A percentile compares a stretch with the other conserved stretches of the same genome.
phyloP scores from a whole-genome alignment of 2,329 filamentous ascomycete genomes.

The Colletotrichum sp. region DNA sequence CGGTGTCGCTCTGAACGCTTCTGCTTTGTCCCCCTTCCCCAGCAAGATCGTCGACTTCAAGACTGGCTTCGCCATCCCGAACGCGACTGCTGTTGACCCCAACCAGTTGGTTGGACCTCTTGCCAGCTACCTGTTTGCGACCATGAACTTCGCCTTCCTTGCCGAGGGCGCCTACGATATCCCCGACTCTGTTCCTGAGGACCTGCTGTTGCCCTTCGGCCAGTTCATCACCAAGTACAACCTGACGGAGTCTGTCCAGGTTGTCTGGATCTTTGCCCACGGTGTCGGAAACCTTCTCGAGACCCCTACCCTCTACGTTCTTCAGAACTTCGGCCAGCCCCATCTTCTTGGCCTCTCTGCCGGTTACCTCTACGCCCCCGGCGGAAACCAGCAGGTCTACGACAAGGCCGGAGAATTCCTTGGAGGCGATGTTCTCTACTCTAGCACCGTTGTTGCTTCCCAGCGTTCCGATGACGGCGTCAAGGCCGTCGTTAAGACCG shows the following conservation, averaged over 20 bases:
- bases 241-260: conserved; percentile 3
- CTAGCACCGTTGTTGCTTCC: conserved; percentile 26
- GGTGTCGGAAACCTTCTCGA: conserved; percentile 44
- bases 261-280: conserved; percentile 37
- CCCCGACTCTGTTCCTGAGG: conserved; percentile 33
- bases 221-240: conserved; percentile 17
- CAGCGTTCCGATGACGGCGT: conserved; percentile 22
- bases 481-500: conserved; percentile 29
- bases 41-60: conserved; percentile 20
- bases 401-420: conserved; percentile 28
- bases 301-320: conserved; percentile 42
- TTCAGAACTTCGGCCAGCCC: conserved; percentile 37
- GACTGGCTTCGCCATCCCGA: conserved; percentile 15
- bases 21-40: conserved; percentile 9
- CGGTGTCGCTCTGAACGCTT: conserved; percentile 30
- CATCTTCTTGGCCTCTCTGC: conserved; percentile 29
- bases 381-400: conserved; percentile 31
- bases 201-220: conserved; percentile 31
- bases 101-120: not conserved
- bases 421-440: conserved; percentile 30
- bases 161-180: conserved; percentile 35
- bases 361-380: conserved; percentile 35
- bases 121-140: conserved; percentile 5
- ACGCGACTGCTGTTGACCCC: conserved; percentile 12
- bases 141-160: conserved; percentile 12